A percentile compares a stretch with the other conserved stretches of the same genome.
These are phyloP conservation scores for Colletotrichum acutatum DNA, from an alignment of 2,329 filamentous ascomycete species.

Conservation along the genomic window DNA sequence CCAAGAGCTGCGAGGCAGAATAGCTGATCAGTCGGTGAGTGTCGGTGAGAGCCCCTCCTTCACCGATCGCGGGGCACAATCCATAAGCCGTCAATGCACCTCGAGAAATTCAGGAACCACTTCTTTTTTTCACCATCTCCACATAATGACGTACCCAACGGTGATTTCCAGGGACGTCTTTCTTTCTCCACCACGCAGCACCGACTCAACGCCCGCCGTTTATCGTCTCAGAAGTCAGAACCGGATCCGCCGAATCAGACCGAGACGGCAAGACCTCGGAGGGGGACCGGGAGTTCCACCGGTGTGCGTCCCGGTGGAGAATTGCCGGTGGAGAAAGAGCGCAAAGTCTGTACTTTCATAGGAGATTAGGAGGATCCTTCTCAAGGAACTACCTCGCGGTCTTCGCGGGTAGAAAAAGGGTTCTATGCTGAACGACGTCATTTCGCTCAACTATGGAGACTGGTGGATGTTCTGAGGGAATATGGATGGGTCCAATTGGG, in stretches of 20 bases:
- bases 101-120: slow-evolving; percentile 5
- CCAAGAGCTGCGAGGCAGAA: not conserved
- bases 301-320: slow-evolving; percentile 2
- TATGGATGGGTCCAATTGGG: not conserved
- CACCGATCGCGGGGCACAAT: slow-evolving; percentile 16
- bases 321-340: slow-evolving; percentile 12
- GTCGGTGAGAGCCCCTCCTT: not conserved
- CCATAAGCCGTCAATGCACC: no score
- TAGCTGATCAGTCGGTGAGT: not conserved
- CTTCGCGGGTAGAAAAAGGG: slow-evolving; percentile 12
- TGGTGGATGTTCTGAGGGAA: not conserved
- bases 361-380: not conserved
- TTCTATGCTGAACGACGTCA: slow-evolving; percentile 14
- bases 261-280: not conserved
- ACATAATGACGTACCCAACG: slow-evolving; percentile 26
- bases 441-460: not conserved
- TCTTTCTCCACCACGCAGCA: not conserved
- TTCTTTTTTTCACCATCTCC: slow-evolving; percentile 11
- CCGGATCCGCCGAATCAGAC: slow-evolving; percentile 19
- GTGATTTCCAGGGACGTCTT: slow-evolving; percentile 4
- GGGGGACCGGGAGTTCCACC: not conserved
- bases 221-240: slow-evolving; percentile 8
- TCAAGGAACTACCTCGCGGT: slow-evolving; percentile 22
- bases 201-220: slow-evolving; percentile 6
- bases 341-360: not conserved